phyloP scores from a whole-genome alignment of 208 protist genomes.

The Blastocrithidia nonstop region DNA sequence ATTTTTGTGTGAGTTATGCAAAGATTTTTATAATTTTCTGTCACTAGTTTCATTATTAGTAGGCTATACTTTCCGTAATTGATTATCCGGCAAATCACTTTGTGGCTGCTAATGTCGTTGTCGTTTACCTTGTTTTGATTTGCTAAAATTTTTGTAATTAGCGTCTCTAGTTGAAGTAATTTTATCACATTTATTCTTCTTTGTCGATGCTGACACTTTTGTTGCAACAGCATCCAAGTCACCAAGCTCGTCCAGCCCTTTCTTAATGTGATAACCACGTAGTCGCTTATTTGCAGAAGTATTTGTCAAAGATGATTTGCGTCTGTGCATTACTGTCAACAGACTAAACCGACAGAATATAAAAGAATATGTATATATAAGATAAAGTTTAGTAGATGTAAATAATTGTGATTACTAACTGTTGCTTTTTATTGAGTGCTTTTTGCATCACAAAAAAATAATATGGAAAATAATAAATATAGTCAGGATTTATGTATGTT shows the following conservation, averaged over 20 bases:
- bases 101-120: neutral
- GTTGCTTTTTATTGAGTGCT: too few relatives aligned
- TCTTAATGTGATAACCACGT: slow-evolving; percentile 51
- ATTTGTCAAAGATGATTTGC: neutral
- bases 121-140: neutral
- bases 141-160: neutral
- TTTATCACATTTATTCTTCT: slow-evolving; percentile 5
- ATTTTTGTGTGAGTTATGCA: neutral
- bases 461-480: too few relatives aligned
- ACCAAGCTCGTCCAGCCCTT: slow-evolving; percentile 36
- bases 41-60: neutral
- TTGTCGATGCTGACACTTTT: neutral
- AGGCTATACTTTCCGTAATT: neutral
- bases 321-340: neutral
- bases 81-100: too few relatives aligned
- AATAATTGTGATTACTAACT: slow-evolving; percentile 2
- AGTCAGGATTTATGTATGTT: too few relatives aligned
- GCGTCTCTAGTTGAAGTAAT: too few relatives aligned
- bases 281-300: slow-evolving; percentile 13
- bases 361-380: slow-evolving; percentile 5
- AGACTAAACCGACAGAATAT: neutral
- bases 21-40: too few relatives aligned
- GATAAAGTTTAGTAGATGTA: neutral
- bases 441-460: too few relatives aligned
- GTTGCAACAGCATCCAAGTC: slow-evolving; percentile 40